A percentile compares a stretch with the other conserved stretches of the same genome.
These are phyloP conservation scores for Eucalyptus paniculata DNA, from an alignment of 345 rosid genomes.

Conservation along the genomic window DNA sequence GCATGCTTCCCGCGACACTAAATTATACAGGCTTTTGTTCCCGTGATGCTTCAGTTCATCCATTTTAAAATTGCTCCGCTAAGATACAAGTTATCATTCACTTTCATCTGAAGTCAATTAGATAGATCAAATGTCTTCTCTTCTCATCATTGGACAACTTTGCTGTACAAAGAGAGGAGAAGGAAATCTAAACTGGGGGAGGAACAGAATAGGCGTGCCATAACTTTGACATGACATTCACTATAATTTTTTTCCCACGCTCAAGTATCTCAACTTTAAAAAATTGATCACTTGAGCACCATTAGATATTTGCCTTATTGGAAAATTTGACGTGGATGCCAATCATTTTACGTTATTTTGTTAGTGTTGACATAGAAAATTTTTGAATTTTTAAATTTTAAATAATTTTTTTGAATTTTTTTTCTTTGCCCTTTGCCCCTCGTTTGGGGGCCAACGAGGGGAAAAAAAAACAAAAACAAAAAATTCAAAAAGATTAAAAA, in stretches of 20 bases:
- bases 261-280: too few relatives aligned
- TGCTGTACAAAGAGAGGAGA: not conserved
- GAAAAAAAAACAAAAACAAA: accelerated
- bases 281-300: too few relatives aligned
- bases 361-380: accelerated
- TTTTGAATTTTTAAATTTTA: too few relatives aligned
- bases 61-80: not conserved
- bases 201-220: too few relatives aligned
- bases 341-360: too few relatives aligned
- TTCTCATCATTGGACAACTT: not conserved
- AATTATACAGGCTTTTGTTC: not conserved
- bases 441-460: too few relatives aligned
- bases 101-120: not conserved
- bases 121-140: not conserved
- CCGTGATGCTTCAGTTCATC: not conserved
- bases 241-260: too few relatives aligned
- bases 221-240: too few relatives aligned
- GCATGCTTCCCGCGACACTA: not conserved
- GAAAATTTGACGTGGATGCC: accelerated
- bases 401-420: too few relatives aligned
- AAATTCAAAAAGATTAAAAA: too few relatives aligned
- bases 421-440: too few relatives aligned
- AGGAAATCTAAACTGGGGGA: not conserved
- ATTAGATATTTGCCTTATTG: too few relatives aligned
- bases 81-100: not conserved